phyloP scores from a whole-genome alignment of 2,329 filamentous ascomycete genomes.

The Clathrospora elynae region DNA sequence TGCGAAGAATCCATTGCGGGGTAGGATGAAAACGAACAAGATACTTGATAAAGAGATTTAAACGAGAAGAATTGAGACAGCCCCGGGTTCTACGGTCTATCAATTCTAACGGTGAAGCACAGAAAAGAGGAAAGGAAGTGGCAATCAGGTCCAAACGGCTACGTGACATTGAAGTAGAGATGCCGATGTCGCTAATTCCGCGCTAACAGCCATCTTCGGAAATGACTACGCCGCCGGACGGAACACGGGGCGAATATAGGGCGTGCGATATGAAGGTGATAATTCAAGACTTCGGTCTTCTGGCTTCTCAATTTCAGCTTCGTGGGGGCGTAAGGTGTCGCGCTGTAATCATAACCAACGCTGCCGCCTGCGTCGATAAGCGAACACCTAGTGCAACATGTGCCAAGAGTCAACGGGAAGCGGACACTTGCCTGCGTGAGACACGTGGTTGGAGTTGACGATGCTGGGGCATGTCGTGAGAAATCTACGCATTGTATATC shows the following conservation, averaged over 20 bases:
- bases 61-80: background rate
- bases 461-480: background rate
- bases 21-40: background rate
- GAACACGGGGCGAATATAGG: background rate
- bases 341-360: too few relatives aligned
- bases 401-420: too few relatives aligned
- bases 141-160: too few relatives aligned
- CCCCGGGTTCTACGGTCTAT: background rate
- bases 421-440: background rate
- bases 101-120: background rate
- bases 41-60: background rate
- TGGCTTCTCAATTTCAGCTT: too few relatives aligned
- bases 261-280: too few relatives aligned
- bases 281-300: too few relatives aligned
- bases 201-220: slow-evolving; percentile 13
- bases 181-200: slow-evolving; percentile 21
- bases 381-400: too few relatives aligned
- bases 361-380: too few relatives aligned
- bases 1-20: slow-evolving; percentile 70
- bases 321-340: too few relatives aligned
- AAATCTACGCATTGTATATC: background rate
- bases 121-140: background rate
- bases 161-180: slow-evolving; percentile 2
- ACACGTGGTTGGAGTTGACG: background rate
- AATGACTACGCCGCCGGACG: background rate